Evolutionary conservation across 83 land plant genomes (phyloP).

Genomic region (Picea abies): DNA sequence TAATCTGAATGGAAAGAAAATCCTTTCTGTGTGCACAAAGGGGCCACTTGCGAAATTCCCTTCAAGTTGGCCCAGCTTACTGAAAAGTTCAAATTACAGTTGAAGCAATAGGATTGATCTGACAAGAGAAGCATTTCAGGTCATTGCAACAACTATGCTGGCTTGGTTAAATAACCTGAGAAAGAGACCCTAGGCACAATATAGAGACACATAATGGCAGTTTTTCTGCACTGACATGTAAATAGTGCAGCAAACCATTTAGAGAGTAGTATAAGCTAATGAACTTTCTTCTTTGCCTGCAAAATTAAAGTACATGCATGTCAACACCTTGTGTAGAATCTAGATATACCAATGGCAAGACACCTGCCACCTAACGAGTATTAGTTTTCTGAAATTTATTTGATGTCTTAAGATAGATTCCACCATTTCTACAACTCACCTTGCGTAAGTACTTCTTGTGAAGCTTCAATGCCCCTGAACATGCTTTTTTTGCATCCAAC

Average conservation of each 20-base stretch:
- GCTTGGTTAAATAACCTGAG: background rate
- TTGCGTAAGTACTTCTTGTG: slow-evolving; percentile 80
- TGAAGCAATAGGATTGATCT: background rate
- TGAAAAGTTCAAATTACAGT: background rate
- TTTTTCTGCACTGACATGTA: background rate
- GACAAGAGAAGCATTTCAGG: background rate
- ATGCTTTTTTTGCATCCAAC: slow-evolving; percentile 84
- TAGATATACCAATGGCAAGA: background rate
- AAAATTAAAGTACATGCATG: background rate
- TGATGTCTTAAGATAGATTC: background rate
- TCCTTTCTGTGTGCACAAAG: background rate
- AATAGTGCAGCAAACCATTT: background rate
- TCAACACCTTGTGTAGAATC: background rate
- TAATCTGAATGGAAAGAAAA: background rate
- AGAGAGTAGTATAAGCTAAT: background rate
- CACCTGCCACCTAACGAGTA: background rate
- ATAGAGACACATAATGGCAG: background rate
- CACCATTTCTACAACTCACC: slow-evolving; percentile 33
- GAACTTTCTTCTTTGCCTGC: slow-evolving; percentile 8
- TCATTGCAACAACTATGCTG: background rate
- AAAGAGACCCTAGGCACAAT: background rate
- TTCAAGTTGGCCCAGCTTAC: background rate
- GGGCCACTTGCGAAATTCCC: background rate
- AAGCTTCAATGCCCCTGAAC: slow-evolving; percentile 76
- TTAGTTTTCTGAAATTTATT: background rate